Conservation (phyloP, 441 rosid genomes). For the Theobroma grandiflorum region DNA sequence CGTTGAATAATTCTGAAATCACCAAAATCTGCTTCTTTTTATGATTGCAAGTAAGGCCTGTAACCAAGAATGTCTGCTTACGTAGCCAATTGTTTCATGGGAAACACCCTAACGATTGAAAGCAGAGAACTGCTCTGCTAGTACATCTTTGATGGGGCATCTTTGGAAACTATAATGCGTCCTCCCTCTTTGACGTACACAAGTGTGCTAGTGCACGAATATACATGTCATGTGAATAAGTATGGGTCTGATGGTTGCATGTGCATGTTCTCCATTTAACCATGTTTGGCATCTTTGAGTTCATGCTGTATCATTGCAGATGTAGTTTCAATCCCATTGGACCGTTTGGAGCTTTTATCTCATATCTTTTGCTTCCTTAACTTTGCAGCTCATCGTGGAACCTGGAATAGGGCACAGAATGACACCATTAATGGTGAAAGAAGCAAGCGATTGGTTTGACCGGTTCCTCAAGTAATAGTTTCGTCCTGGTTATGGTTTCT, state of each 20-base stretch:
- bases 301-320: neutral
- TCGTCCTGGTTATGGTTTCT: neutral
- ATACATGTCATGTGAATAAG: neutral
- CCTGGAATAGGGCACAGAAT: constrained; percentile 76
- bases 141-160: too few relatives aligned
- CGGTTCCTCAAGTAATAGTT: constrained; percentile 56
- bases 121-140: neutral
- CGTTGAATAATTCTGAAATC: constrained; percentile 1
- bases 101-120: neutral
- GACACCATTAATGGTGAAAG: constrained; percentile 81
- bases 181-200: constrained; percentile 29
- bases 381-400: constrained; percentile 69
- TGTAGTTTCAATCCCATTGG: neutral
- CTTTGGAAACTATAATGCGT: constrained; percentile 27
- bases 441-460: constrained; percentile 91
- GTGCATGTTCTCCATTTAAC: neutral
- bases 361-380: neutral
- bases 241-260: constrained; percentile 14
- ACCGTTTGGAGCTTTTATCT: neutral
- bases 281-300: neutral
- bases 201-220: neutral
- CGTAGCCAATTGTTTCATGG: neutral
- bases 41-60: neutral
- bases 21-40: neutral
- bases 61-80: neutral